Conservation (phyloP, 352 stramenopile genomes). For the Thraustochytrium striatum region DNA sequence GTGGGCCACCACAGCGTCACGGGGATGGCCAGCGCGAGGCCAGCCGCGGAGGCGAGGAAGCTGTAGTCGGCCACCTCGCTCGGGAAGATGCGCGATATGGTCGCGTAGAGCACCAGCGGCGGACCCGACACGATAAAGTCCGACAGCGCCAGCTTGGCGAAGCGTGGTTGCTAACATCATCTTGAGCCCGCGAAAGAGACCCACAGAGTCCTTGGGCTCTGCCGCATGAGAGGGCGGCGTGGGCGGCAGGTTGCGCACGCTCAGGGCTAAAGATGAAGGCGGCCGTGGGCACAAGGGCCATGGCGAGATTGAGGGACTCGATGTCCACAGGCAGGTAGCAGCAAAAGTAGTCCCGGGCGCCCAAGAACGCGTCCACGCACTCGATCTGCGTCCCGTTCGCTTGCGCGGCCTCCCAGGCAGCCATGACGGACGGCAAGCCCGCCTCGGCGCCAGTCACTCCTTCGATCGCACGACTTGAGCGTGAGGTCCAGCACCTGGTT, state of each 20-base stretch:
- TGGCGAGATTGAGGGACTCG: neutral
- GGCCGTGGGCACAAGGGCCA: conserved; percentile 23
- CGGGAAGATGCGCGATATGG: conserved; percentile 12
- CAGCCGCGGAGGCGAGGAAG: conserved; percentile 1
- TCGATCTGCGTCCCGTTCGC: conserved; percentile 5
- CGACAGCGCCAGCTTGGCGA: conserved; percentile 12
- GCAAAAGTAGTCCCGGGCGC: conserved; percentile 23
- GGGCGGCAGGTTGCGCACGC: conserved; percentile 10
- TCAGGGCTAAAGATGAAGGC: neutral
- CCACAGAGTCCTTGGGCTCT: neutral
- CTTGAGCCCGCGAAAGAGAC: conserved; percentile 11
- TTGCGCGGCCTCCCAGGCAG: neutral
- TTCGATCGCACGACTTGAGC: conserved; percentile 37
- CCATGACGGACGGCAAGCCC: neutral
- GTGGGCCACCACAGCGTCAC: conserved; percentile 1
- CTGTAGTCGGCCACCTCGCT: conserved; percentile 16
- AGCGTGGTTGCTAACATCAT: conserved; percentile 18
- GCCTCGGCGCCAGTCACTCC: too few relatives aligned
- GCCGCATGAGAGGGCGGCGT: neutral
- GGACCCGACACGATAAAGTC: conserved; percentile 39
- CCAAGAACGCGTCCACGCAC: neutral
- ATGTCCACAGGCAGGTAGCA: conserved; percentile 39
- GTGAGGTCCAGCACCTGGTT: conserved; percentile 23
- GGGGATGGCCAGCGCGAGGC: conserved; percentile 1
- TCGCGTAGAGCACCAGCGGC: conserved; percentile 17